Evolutionary conservation across 2,329 filamentous ascomycete genomes (phyloP).

Genomic region (Corniculantispora saksenae): DNA sequence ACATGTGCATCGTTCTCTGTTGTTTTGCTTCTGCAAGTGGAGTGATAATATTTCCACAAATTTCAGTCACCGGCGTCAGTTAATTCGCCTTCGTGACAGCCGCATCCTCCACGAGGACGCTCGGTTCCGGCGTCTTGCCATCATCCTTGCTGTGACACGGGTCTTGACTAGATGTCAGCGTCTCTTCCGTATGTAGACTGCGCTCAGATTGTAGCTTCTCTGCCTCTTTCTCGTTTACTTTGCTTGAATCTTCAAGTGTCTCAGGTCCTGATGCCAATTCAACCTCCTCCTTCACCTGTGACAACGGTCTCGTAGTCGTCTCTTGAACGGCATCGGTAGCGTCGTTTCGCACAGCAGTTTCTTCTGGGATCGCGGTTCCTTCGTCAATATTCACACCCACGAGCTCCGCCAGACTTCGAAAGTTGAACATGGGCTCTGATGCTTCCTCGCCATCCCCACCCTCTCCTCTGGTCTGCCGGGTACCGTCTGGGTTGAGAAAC

Average conservation of each 20-base stretch:
- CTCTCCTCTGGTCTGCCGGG: constrained; percentile 44
- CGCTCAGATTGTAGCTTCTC: constrained; percentile 6
- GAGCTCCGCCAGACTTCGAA: constrained; percentile 81
- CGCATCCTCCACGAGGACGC: neutral
- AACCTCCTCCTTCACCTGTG: constrained; percentile 41
- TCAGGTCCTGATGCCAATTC: constrained; percentile 34
- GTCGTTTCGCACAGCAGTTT: neutral
- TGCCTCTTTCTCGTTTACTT: neutral
- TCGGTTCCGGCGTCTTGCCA: neutral
- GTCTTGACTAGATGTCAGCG: neutral
- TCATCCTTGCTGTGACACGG: neutral
- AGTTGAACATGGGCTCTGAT: constrained; percentile 85
- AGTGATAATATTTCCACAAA: neutral
- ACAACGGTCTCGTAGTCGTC: constrained; percentile 31
- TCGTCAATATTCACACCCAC: constrained; percentile 66
- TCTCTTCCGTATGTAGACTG: neutral
- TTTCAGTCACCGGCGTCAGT: neutral
- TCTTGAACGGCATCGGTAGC: constrained; percentile 26
- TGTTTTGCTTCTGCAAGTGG: too few species aligned
- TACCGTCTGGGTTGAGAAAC: constrained; percentile 36
- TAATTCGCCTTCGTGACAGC: neutral
- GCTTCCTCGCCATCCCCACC: constrained; percentile 54
- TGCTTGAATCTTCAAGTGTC: neutral
- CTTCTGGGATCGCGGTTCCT: constrained; percentile 35
- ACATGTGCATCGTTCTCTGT: neutral